Evolutionary conservation across 352 stramenopile species (phyloP).

Genomic region (Globisporangium radiosum): DNA sequence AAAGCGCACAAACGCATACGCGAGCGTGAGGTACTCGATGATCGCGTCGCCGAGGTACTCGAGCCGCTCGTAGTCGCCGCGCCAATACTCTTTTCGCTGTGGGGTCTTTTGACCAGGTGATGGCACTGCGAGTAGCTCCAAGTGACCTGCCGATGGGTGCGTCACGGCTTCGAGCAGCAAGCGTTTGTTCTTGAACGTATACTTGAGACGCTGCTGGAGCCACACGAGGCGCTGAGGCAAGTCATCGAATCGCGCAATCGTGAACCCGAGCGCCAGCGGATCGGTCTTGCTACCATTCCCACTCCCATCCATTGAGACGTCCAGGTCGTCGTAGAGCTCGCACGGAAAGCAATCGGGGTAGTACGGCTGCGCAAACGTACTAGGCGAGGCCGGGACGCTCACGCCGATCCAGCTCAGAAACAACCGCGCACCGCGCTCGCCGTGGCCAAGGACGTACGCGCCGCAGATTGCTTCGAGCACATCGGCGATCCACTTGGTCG

Average conservation of each 20-base stretch:
- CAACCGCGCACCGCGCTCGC: conserved; percentile 63
- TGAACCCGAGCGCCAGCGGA: conserved; percentile 42
- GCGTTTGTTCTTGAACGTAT: conserved; percentile 75
- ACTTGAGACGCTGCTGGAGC: conserved; percentile 75
- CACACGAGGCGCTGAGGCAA: conserved; percentile 40
- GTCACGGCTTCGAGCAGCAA: conserved; percentile 73
- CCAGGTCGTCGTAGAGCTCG: conserved; percentile 40
- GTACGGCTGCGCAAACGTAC: conserved; percentile 40
- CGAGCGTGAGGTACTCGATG: conserved; percentile 86
- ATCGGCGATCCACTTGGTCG: conserved; percentile 82
- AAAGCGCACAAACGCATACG: conserved; percentile 71
- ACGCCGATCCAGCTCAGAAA: conserved; percentile 79
- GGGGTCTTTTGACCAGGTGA: neutral
- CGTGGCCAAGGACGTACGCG: conserved; percentile 64
- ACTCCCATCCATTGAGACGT: conserved; percentile 11
- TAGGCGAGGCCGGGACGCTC: conserved; percentile 36
- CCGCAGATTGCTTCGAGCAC: conserved; percentile 79
- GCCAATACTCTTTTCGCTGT: conserved; percentile 43
- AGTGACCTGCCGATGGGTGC: conserved; percentile 62
- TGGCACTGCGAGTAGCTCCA: conserved; percentile 27
- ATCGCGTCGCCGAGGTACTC: conserved; percentile 87
- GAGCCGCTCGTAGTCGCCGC: conserved; percentile 83
- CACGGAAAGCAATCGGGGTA: conserved; percentile 69
- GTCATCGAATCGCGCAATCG: conserved; percentile 49
- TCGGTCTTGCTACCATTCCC: conserved; percentile 7